Evolutionary conservation across 352 stramenopile species (phyloP).

Genomic region (Pythium aristosporum): DNA sequence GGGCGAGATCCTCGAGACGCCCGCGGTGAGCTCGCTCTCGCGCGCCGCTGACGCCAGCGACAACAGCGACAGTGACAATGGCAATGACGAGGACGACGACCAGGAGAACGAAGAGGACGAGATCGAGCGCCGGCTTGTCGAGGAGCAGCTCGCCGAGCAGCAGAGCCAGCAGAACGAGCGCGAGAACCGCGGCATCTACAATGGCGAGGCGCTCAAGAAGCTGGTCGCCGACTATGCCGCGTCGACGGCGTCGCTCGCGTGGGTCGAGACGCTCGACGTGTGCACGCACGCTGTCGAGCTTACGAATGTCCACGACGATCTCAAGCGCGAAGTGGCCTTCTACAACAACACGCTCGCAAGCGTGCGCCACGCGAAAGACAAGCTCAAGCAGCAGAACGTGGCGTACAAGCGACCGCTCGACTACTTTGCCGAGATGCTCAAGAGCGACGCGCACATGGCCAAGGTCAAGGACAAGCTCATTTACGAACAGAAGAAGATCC

Average conservation of each 20-base stretch:
- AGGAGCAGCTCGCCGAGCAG: slow-evolving; percentile 61
- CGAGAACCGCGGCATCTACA: slow-evolving; percentile 69
- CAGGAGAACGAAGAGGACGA: slow-evolving; percentile 63
- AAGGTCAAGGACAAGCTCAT: slow-evolving; percentile 99
- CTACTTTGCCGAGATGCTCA: slow-evolving; percentile 99
- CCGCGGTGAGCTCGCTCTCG: slow-evolving; percentile 55
- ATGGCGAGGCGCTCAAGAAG: slow-evolving; percentile 61
- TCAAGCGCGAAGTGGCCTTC: slow-evolving; percentile 94
- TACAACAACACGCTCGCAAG: slow-evolving; percentile 92
- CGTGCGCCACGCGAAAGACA: slow-evolving; percentile 72
- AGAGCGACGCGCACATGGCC: slow-evolving; percentile 95
- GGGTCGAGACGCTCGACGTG: slow-evolving; percentile 82
- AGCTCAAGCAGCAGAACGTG: slow-evolving; percentile 58
- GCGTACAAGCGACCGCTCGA: slow-evolving; percentile 95
- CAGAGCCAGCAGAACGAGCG: slow-evolving; percentile 31
- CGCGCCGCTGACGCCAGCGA: slow-evolving; percentile 16
- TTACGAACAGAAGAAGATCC: slow-evolving; percentile 99
- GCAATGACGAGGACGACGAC: slow-evolving; percentile 42
- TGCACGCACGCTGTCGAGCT: slow-evolving; percentile 58
- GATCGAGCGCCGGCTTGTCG: slow-evolving; percentile 72
- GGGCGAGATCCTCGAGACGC: slow-evolving; percentile 83
- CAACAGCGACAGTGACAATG: slow-evolving; percentile 24
- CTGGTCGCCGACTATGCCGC: slow-evolving; percentile 54
- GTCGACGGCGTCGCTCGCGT: slow-evolving; percentile 42
- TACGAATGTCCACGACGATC: slow-evolving; percentile 83